phyloP scores from a whole-genome alignment of 208 protist genomes.

The Leishmania amazonensis region DNA sequence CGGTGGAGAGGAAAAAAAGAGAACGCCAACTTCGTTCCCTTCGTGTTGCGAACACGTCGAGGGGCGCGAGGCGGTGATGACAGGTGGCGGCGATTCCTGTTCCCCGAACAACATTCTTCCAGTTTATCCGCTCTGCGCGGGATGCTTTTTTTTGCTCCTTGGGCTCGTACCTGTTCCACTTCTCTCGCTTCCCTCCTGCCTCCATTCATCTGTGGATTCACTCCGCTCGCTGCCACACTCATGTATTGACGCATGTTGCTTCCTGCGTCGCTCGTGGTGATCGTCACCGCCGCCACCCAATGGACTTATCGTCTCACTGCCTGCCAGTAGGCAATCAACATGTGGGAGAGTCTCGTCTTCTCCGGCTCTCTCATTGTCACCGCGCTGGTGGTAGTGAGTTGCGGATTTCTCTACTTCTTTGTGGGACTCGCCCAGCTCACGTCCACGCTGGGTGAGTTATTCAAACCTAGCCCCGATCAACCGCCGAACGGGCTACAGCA shows the following conservation, averaged over 20 bases:
- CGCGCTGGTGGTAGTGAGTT: slow-evolving; percentile 10
- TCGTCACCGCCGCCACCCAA: no score
- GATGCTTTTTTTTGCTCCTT: background rate
- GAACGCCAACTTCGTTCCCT: background rate
- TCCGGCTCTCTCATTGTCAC: slow-evolving; percentile 14
- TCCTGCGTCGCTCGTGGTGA: background rate
- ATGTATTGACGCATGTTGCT: background rate
- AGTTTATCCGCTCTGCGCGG: background rate
- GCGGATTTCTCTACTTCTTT: slow-evolving; percentile 13
- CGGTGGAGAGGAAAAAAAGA: background rate
- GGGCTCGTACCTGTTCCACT: background rate
- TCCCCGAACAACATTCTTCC: background rate
- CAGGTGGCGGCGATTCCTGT: background rate
- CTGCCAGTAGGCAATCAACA: background rate
- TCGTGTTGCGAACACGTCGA: background rate
- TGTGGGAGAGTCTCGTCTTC: slow-evolving; percentile 11
- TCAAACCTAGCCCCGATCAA: background rate
- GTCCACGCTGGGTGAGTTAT: background rate
- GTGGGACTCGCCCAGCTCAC: slow-evolving; percentile 13
- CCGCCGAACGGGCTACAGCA: background rate
- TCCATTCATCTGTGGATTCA: background rate
- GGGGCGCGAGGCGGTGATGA: background rate
- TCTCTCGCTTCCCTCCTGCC: background rate
- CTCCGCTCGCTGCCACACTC: background rate
- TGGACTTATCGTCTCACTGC: no score